Evolutionary conservation across 345 rosid genomes (phyloP).

Genomic region (Sonneratia alba): DNA sequence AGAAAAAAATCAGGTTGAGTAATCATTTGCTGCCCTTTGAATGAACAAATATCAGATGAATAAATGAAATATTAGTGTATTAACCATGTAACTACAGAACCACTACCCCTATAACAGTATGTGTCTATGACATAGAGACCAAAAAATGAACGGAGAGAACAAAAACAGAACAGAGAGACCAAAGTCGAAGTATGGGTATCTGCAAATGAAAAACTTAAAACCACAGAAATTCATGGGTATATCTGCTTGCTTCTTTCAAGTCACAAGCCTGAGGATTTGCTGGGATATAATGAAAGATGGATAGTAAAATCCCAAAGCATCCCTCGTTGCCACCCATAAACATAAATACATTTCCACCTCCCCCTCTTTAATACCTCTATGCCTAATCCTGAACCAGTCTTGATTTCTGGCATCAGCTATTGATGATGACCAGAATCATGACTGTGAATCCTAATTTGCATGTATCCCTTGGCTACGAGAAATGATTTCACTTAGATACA

Average conservation of each 20-base stretch:
- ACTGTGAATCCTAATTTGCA: background rate
- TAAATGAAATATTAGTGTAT: too few species aligned
- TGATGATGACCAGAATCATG: background rate
- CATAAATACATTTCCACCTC: background rate
- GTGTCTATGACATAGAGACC: too few species aligned
- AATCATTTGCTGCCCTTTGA: background rate
- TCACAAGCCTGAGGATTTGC: background rate
- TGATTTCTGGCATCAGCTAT: background rate
- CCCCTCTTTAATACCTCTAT: background rate
- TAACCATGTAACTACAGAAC: background rate
- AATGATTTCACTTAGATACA: background rate
- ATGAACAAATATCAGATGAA: background rate
- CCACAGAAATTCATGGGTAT: background rate
- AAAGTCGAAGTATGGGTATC: background rate
- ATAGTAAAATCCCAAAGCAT: background rate
- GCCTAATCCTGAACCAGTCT: background rate
- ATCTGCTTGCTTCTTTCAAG: background rate
- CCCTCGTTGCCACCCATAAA: background rate
- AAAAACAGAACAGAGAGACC: background rate
- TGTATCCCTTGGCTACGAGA: background rate
- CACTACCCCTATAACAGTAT: background rate
- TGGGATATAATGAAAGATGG: background rate
- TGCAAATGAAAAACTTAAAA: background rate
- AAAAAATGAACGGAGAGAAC: background rate
- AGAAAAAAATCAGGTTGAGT: conserved; percentile 1